Percentiles rank a stretch among this genome's conserved stretches.
Evolutionary conservation across 2,329 filamentous ascomycete genomes (phyloP).

Genomic region (Ophiobolus disseminans): DNA sequence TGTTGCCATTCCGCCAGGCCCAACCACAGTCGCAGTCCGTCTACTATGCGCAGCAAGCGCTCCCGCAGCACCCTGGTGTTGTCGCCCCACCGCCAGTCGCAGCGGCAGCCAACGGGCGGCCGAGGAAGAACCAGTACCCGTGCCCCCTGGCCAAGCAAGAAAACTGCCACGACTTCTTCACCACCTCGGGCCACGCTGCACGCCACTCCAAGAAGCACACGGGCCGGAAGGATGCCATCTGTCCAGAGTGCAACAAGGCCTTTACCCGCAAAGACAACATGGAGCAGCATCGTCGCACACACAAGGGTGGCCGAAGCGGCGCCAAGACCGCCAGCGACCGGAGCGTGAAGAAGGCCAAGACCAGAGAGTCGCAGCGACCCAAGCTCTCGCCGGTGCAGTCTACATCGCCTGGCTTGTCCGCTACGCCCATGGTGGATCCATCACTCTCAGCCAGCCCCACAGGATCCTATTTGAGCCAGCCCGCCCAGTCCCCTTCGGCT

Average conservation of each 20-base stretch:
- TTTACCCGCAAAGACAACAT: slow-evolving; percentile 86
- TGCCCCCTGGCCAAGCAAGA: slow-evolving; percentile 75
- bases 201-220: slow-evolving; percentile 86
- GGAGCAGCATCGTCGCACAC: slow-evolving; percentile 83
- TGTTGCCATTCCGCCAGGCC: no score
- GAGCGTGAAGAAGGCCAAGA: slow-evolving; percentile 48
- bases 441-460: slow-evolving; percentile 37
- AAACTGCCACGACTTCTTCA: slow-evolving; percentile 80
- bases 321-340: slow-evolving; percentile 42
- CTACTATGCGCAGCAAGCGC: slow-evolving; percentile 2
- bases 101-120: slow-evolving; percentile 50
- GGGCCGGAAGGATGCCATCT: slow-evolving; percentile 77
- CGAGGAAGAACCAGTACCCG: slow-evolving; percentile 73
- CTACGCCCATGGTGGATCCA: slow-evolving; percentile 39
- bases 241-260: slow-evolving; percentile 75
- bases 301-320: slow-evolving; percentile 62
- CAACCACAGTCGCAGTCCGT: no score
- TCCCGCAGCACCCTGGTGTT: slow-evolving; percentile 15
- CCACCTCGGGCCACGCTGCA: slow-evolving; percentile 84
- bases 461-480: slow-evolving; percentile 36
- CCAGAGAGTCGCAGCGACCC: slow-evolving; percentile 35
- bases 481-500: no score
- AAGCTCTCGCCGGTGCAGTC: slow-evolving; percentile 43
- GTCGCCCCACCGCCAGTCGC: slow-evolving; percentile 48
- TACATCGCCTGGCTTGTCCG: slow-evolving; percentile 24